phyloP scores from a whole-genome alignment of 2,329 filamentous ascomycete genomes.

The Magnaporthiopsis incrustans region DNA sequence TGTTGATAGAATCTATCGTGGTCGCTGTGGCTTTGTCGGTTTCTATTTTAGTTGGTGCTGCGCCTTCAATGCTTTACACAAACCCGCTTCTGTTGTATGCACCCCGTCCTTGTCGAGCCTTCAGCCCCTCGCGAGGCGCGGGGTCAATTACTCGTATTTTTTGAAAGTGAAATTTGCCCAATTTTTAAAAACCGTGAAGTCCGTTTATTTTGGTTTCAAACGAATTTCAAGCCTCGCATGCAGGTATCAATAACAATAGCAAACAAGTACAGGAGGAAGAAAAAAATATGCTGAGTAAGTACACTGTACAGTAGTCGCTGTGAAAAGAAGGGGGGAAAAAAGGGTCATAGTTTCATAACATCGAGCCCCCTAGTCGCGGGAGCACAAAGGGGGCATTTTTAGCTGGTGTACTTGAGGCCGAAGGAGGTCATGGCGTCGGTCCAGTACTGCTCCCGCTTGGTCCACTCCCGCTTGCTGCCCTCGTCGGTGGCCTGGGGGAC shows the following conservation, averaged over 20 bases:
- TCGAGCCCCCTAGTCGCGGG: too few species aligned
- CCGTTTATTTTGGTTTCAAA: background rate
- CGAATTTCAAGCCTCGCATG: too few species aligned
- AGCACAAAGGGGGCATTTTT: background rate
- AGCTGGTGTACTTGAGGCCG: background rate
- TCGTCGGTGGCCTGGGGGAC: conserved; percentile 8
- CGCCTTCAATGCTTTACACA: background rate
- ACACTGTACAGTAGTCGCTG: background rate
- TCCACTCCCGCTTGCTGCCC: background rate
- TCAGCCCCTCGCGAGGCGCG: too few species aligned
- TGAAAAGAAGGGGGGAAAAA: background rate
- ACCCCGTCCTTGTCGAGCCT: too few species aligned
- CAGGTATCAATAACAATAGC: too few species aligned
- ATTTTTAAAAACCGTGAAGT: background rate
- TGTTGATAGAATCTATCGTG: background rate
- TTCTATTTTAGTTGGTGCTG: background rate
- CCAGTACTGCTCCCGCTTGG: conserved; percentile 1
- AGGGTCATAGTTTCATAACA: background rate
- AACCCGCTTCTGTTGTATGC: background rate
- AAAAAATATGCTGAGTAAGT: background rate
- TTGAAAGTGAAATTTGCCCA: too few species aligned
- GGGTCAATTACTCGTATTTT: too few species aligned
- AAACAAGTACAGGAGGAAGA: background rate
- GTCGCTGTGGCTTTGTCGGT: background rate
- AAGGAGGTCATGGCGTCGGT: background rate